phyloP scores from a whole-genome alignment of 1,139 yeast species.

The Geotrichum histeridarum region DNA sequence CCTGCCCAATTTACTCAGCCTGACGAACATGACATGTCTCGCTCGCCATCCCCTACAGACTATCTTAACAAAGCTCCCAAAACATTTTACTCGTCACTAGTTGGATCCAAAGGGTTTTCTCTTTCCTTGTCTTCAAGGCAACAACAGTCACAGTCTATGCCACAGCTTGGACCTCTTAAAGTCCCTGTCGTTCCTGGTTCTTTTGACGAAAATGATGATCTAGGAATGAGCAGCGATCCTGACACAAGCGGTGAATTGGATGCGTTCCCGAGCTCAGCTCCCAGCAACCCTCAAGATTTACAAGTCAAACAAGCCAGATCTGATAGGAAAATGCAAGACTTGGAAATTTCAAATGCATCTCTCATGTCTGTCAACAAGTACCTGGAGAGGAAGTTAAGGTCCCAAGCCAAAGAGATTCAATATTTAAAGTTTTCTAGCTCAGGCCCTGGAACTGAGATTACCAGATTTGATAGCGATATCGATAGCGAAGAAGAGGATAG shows the following conservation, averaged over 20 bases:
- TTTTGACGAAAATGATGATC: background rate
- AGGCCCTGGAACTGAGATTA: background rate
- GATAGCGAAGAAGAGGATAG: slow-evolving; percentile 15
- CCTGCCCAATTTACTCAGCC: background rate
- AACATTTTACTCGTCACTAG: slow-evolving; percentile 12
- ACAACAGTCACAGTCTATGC: background rate
- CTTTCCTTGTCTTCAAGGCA: slow-evolving; percentile 15
- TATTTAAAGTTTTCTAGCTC: slow-evolving; percentile 10
- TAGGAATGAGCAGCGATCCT: background rate
- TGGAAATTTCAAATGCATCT: slow-evolving; percentile 33
- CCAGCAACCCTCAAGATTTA: background rate
- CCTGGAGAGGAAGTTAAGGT: slow-evolving; percentile 27
- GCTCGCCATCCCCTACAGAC: background rate
- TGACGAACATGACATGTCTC: background rate
- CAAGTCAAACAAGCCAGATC: slow-evolving; percentile 25
- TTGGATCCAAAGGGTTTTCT: slow-evolving; percentile 15
- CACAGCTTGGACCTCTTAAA: slow-evolving; percentile 2
- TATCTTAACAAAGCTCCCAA: slow-evolving; percentile 1
- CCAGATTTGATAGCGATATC: slow-evolving; percentile 11
- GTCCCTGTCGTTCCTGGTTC: background rate
- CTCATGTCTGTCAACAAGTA: slow-evolving; percentile 30
- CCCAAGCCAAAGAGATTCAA: slow-evolving; percentile 25
- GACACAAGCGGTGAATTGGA: background rate
- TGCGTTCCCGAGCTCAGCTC: too few relatives aligned
- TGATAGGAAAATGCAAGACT: slow-evolving; percentile 30